Evolutionary conservation across 2,329 filamentous ascomycete genomes (phyloP), one percentile per base, ranked within the genome.

Genomic region (Paraconiothyrium brasiliense): DNA sequence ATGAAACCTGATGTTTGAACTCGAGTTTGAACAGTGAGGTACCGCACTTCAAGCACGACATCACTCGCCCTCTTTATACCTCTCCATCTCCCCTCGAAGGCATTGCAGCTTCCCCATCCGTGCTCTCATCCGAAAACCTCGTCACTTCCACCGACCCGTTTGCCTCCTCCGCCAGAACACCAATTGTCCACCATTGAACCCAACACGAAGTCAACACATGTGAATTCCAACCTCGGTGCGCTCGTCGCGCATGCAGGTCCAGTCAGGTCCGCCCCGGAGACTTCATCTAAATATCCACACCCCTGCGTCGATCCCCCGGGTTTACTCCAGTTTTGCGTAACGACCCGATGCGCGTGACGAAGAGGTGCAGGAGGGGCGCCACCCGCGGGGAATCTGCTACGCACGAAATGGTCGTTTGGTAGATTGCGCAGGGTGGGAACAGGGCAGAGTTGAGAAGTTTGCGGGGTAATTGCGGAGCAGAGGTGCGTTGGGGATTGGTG

Each of bases 301-400:
- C 57, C 57, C 50, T 59, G 57, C 43, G 49, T 3, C 57, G 49
- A 59, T 59, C 57, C 57, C 57, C 57, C 49, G 57, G 57, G 8
- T 59, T 54, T 52, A 46, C 57, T 27, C 57, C 57, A 47, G 27
- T 39, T 59, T 59, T n/a, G 50, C 49, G 24, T 20, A 54, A 7
- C 44, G 49, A 16, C 22, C 57, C 57, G 49, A 48, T 22, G 49
- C 57, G 41, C 46, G 32, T 58, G 55, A 58, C 46, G 27, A 30
- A 6, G 27, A 30, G 27, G 2, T 30, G 27, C 27, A 30, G 27
- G 4, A 30, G 27, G 27, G 6, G 6, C 2, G 46, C 50, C 50
- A 52, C 30, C 27, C 30, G 47, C 47, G 47, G 47, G 30, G 47
- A 22, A 34, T 30, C 14, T 10, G 11, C 22, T 48, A 48, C 20